phyloP scores from a whole-genome alignment of 1,139 yeast genomes.

The Candida neerlandica region DNA sequence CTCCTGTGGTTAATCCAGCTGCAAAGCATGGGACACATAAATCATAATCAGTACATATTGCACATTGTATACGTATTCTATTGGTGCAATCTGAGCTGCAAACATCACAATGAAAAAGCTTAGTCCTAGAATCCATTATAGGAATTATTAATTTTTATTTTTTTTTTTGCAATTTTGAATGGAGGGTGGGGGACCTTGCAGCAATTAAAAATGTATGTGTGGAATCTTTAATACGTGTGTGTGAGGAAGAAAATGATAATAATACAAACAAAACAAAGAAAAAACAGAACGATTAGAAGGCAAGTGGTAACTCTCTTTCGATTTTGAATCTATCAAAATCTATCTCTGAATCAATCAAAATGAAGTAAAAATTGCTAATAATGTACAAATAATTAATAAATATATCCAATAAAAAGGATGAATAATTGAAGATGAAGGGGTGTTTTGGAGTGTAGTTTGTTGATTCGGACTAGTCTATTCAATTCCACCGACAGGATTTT shows the following conservation, averaged over 20 bases:
- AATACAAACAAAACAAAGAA: constrained; percentile 8
- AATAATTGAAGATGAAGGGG: neutral
- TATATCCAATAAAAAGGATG: neutral
- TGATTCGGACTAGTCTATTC: neutral
- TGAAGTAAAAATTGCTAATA: constrained; percentile 14
- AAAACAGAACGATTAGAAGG: neutral
- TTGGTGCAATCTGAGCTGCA: constrained; percentile 95
- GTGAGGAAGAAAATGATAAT: neutral
- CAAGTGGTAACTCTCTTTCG: neutral
- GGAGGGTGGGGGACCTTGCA: neutral
- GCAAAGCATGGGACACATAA: constrained; percentile 96
- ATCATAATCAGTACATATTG: constrained; percentile 90
- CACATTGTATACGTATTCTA: constrained; percentile 87
- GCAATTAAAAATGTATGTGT: neutral
- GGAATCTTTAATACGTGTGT: neutral
- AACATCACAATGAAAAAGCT: constrained; percentile 87
- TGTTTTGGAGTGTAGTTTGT: constrained; percentile 2
- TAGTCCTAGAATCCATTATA: constrained; percentile 33
- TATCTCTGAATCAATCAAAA: constrained; percentile 19
- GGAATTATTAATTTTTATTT: neutral
- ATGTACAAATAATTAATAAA: constrained; percentile 7
- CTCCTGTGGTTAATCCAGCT: constrained; percentile 75
- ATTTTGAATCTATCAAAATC: constrained; percentile 15
- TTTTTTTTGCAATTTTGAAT: constrained; percentile 11
- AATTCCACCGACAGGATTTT: neutral